Base-by-base conservation (phyloP, 371 early-diverging fungal species). In the Pancytospora philotis region DNA sequence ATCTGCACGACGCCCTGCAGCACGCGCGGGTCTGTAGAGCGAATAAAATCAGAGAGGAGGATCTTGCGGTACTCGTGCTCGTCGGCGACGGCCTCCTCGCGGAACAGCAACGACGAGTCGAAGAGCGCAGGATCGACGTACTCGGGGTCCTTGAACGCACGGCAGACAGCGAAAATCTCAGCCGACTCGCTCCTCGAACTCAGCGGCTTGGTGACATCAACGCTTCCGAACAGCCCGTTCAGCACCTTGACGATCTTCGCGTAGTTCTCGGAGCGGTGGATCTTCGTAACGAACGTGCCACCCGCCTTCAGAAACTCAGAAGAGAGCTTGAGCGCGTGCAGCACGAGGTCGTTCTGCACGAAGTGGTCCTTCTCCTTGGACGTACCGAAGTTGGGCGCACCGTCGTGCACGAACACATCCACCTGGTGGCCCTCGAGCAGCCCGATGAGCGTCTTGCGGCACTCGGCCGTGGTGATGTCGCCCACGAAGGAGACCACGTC, bases 121-220 rank as follows among this genome's bases (percentile, higher is more conserved):
- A 98, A 84, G 71, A 95, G 85, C 61, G 86, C 85, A 59, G 91
- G 88, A 82, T 95, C 95, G 71, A 97, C 88, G 78, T 88, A 87
- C 75, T 92, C 91, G 41, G 93, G 93, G 50, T 73, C 69, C 1
- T 91, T 91, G 82, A 86, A 98, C 68, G 88, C 91, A 36, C 86
- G 84, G 83, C 97, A 96, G 2, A 95, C 91, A 49, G 95, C 93
- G 83, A 94, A 98, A 72, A 95, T 95, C 85, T 98, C 99, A n/a
- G 99, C 99, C 69, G 95, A 95, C 28, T 95, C 96, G 68, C 88
- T 91, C 59, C 96, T 87, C 58, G 94, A 93, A 48, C 93, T 91
- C n/a, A 93, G 86, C 13, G 99, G 99, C 82, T 98, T 98, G 13
- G 99, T 97, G 6, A 95, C 94, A 80, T 95, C 92, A 68, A 97